Conservation (phyloP, 352 stramenopile genomes). For the Phytophthora vignae region DNA sequence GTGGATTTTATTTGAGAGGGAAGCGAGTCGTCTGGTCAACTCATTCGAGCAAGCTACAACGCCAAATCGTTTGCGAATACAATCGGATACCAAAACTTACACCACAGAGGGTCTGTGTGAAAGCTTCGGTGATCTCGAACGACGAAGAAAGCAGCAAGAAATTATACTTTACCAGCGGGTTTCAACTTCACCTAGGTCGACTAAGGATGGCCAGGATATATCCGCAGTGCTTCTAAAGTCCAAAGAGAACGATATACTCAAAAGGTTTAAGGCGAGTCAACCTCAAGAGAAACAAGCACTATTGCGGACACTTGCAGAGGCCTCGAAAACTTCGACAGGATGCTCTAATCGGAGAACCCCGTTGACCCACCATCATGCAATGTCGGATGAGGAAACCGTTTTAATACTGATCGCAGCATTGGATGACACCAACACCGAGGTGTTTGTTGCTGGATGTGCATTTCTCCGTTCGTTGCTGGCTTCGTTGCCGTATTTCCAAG, state of each 20-base stretch:
- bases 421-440: conserved; percentile 17
- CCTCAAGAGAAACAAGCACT: conserved; percentile 16
- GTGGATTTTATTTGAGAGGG: conserved; percentile 22
- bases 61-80: background rate
- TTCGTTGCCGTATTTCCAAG: conserved; percentile 24
- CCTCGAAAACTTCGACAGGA: background rate
- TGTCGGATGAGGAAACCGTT: conserved; percentile 9
- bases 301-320: conserved; percentile 19
- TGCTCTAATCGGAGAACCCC: background rate
- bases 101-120: background rate
- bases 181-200: conserved; percentile 1
- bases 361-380: background rate
- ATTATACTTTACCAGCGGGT: conserved; percentile 10
- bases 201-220: background rate
- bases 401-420: conserved; percentile 16
- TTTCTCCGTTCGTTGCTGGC: conserved; percentile 17
- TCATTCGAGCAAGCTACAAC: background rate
- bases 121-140: conserved; percentile 21
- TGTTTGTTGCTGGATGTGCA: conserved; percentile 26
- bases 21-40: conserved; percentile 7
- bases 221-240: background rate
- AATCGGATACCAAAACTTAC: background rate
- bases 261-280: background rate
- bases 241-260: conserved; percentile 2
- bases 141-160: conserved; percentile 17